phyloP scores from a whole-genome alignment of 177 flowering plant genomes.

The Vitis hybrid region DNA sequence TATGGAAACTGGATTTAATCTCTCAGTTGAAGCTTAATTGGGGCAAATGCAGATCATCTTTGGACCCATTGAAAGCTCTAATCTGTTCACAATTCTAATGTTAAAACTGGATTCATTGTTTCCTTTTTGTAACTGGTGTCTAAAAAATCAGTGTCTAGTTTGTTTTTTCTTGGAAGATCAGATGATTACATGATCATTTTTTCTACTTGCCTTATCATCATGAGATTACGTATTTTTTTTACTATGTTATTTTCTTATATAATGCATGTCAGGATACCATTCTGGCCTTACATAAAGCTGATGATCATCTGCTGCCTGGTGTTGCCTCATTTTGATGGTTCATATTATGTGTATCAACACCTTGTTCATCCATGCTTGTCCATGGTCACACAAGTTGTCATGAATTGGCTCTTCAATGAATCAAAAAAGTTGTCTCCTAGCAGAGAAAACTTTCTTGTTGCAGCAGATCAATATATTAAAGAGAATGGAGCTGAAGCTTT shows the following conservation, averaged over 20 bases:
- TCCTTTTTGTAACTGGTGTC: no score
- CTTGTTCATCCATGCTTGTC: slow-evolving; percentile 25
- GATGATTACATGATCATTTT: neutral
- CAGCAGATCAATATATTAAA: slow-evolving; percentile 21
- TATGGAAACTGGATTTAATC: no score
- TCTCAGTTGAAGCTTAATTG: no score
- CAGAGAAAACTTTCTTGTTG: slow-evolving; percentile 20
- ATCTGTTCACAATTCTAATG: no score
- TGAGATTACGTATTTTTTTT: no score
- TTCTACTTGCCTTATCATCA: neutral
- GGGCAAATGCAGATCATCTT: no score
- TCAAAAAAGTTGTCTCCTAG: neutral
- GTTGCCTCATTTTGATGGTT: slow-evolving; percentile 28
- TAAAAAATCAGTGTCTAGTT: no score
- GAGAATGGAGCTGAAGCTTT: slow-evolving; percentile 36
- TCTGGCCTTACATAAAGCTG: slow-evolving; percentile 34
- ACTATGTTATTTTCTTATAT: no score
- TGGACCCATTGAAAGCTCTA: no score
- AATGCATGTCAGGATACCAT: slow-evolving; percentile 23
- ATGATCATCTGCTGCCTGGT: slow-evolving; percentile 23
- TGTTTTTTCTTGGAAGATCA: no score
- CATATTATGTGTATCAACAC: slow-evolving; percentile 28
- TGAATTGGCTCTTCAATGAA: slow-evolving; percentile 4
- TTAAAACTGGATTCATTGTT: no score
- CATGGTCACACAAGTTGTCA: neutral